Conservation (phyloP, 2,329 filamentous ascomycete genomes). For the Penicillium sp. region DNA sequence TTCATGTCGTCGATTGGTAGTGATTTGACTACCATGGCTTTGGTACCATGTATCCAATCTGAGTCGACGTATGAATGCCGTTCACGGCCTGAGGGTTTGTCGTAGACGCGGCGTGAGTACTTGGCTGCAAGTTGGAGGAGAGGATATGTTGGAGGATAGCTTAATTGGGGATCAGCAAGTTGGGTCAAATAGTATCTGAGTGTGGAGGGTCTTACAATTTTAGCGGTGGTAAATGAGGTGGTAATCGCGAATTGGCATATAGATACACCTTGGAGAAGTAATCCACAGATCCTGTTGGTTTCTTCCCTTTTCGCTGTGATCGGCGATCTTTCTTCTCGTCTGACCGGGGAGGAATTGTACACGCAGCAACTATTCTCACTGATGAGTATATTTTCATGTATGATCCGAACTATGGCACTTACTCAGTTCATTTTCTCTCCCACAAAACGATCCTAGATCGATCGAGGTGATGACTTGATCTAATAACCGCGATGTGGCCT, state of each 20-base stretch:
- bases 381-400: neutral
- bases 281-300: constrained; percentile 36
- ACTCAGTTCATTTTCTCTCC: constrained; percentile 41
- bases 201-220: constrained; percentile 55
- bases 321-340: constrained; percentile 4
- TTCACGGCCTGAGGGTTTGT: constrained; percentile 61
- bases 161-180: constrained; percentile 29
- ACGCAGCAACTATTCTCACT: constrained; percentile 14
- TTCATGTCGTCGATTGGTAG: constrained; percentile 74
- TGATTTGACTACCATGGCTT: constrained; percentile 82
- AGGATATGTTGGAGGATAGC: constrained; percentile 72
- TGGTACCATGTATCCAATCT: constrained; percentile 72
- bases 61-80: constrained; percentile 68
- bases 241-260: constrained; percentile 75
- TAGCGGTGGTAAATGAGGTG: constrained; percentile 65
- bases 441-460: constrained; percentile 60
- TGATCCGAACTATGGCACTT: neutral
- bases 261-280: constrained; percentile 75
- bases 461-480: constrained; percentile 70
- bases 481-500: constrained; percentile 63
- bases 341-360: constrained; percentile 12
- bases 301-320: constrained; percentile 7
- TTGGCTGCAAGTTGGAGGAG: constrained; percentile 75
- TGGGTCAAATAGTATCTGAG: neutral
- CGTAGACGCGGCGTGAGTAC: constrained; percentile 74